These are phyloP conservation scores for Syncephalis plumigaleata DNA, from an alignment of 371 early-diverging fungal species.

Conservation along the genomic window DNA sequence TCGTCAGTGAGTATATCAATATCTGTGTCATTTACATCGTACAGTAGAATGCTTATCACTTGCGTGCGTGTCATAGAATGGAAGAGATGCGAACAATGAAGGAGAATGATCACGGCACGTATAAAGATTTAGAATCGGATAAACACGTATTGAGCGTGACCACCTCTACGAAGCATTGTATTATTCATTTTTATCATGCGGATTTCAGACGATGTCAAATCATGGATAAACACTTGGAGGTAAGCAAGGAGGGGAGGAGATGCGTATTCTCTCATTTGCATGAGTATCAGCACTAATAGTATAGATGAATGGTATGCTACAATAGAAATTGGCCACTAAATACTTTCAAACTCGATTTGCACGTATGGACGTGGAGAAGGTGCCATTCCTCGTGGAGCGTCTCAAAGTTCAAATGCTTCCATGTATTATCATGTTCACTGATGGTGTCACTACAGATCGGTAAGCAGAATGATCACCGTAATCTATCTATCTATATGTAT, in stretches of 20 bases:
- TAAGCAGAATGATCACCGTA: too few relatives aligned
- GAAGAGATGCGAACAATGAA: constrained; percentile 36
- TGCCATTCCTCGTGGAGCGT: constrained; percentile 82
- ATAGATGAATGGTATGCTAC: neutral
- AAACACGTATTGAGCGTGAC: constrained; percentile 78
- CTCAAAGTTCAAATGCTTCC: constrained; percentile 79
- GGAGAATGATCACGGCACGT: constrained; percentile 57
- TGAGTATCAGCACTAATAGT: neutral
- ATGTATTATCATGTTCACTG: constrained; percentile 66
- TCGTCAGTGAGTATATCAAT: constrained; percentile 17
- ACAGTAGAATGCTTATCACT: neutral
- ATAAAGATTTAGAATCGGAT: constrained; percentile 57
- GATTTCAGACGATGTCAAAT: constrained; percentile 89
- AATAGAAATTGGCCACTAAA: constrained; percentile 43
- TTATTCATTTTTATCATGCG: constrained; percentile 80
- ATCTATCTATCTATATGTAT: constrained; percentile 12
- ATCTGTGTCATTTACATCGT: neutral
- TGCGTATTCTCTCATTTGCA: too few relatives aligned
- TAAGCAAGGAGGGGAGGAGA: constrained; percentile 7
- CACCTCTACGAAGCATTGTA: constrained; percentile 47
- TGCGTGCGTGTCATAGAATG: constrained; percentile 19
- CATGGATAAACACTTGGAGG: constrained; percentile 77
- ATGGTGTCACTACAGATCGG: constrained; percentile 55
- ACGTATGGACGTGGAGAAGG: constrained; percentile 71
- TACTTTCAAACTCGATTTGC: constrained; percentile 75